These are phyloP conservation scores for Primulina eburnea DNA, from an alignment of 257 asterid genomes.

Conservation along the genomic window DNA sequence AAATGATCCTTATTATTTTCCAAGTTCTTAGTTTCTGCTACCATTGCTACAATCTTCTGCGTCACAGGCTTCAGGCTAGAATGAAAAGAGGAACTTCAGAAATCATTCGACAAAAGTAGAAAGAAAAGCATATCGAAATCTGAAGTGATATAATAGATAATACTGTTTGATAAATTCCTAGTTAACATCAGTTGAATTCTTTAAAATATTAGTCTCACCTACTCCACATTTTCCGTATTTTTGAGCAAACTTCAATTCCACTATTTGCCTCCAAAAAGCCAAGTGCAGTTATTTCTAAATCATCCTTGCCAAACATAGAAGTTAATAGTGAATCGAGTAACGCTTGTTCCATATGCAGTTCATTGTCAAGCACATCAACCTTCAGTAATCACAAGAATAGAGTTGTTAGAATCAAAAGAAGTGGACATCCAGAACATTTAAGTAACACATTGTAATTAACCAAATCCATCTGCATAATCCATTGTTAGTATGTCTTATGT, in stretches of 20 bases:
- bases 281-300: constrained; percentile 44
- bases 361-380: constrained; percentile 48
- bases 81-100: constrained; percentile 28
- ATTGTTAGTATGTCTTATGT: too few relatives aligned
- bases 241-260: constrained; percentile 58
- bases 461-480: constrained; percentile 6
- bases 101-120: constrained; percentile 13
- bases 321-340: constrained; percentile 55
- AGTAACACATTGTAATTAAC: neutral
- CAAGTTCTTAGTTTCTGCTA: constrained; percentile 52
- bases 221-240: constrained; percentile 51
- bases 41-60: constrained; percentile 59
- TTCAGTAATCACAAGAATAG: constrained; percentile 32
- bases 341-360: constrained; percentile 40
- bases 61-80: constrained; percentile 62
- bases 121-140: constrained; percentile 1
- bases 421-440: constrained; percentile 5
- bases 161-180: neutral
- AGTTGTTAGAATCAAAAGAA: constrained; percentile 18
- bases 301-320: constrained; percentile 53
- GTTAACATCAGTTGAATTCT: neutral
- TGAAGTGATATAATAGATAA: neutral
- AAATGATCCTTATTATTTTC: constrained; percentile 71
- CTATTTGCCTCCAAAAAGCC: constrained; percentile 61
- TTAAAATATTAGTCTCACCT: constrained; percentile 41